phyloP scores from a whole-genome alignment of 2,329 filamentous ascomycete genomes.

The Pseudocercospora cruenta region DNA sequence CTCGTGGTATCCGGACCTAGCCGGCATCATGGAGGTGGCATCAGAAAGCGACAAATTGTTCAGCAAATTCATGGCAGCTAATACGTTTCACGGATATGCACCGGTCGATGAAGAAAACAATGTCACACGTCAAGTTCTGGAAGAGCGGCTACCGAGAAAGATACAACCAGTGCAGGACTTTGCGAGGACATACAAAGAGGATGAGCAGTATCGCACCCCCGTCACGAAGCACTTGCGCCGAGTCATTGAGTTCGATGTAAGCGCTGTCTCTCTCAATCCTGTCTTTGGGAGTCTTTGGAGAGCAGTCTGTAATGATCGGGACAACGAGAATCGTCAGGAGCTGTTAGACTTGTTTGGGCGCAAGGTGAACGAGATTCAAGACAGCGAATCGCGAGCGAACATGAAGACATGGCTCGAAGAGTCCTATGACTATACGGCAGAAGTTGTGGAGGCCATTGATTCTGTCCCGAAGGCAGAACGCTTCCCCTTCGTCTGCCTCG shows the following conservation, averaged over 20 bases:
- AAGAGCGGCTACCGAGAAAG: constrained; percentile 7
- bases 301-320: constrained; percentile 20
- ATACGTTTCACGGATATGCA: background rate
- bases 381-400: constrained; percentile 8
- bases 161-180: constrained; percentile 9
- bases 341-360: constrained; percentile 19
- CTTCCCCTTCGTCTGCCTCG: constrained; percentile 22
- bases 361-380: constrained; percentile 13
- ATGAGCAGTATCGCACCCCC: constrained; percentile 8
- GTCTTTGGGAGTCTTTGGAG: constrained; percentile 23
- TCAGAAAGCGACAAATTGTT: background rate
- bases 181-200: constrained; percentile 11
- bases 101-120: too few relatives aligned
- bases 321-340: constrained; percentile 11
- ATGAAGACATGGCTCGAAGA: constrained; percentile 24
- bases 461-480: constrained; percentile 8
- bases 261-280: constrained; percentile 21
- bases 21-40: background rate
- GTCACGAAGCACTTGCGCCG: constrained; percentile 14
- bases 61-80: background rate
- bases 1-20: background rate
- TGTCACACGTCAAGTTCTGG: background rate
- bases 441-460: constrained; percentile 19
- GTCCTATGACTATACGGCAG: constrained; percentile 23
- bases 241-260: constrained; percentile 19